phyloP scores from a whole-genome alignment of 108 stramenopile genomes.

The Cylindrotheca fusiformis region DNA sequence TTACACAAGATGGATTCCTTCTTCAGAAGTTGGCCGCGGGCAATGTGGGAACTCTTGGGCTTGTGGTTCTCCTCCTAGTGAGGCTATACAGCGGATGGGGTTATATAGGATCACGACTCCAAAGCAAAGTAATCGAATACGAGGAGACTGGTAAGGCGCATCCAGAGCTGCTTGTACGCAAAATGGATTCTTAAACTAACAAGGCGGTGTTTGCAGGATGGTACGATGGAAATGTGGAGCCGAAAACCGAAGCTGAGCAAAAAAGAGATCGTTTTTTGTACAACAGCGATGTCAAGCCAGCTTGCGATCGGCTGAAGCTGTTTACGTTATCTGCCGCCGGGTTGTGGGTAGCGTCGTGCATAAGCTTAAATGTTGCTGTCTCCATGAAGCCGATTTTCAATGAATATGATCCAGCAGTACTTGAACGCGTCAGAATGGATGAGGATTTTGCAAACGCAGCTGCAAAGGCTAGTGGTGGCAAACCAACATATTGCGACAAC shows the following conservation, averaged over 20 bases:
- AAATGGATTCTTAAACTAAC: no score
- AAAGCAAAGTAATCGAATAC: constrained; percentile 80
- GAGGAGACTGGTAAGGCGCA: constrained; percentile 67
- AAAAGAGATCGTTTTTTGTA: constrained; percentile 78
- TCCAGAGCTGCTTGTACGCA: constrained; percentile 15
- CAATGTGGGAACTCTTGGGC: constrained; percentile 67
- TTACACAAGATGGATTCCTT: constrained; percentile 65
- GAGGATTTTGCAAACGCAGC: constrained; percentile 68
- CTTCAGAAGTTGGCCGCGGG: constrained; percentile 73
- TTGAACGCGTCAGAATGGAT: constrained; percentile 60
- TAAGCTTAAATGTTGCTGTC: constrained; percentile 62
- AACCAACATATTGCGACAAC: constrained; percentile 83
- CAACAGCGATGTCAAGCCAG: constrained; percentile 70
- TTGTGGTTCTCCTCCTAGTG: constrained; percentile 56
- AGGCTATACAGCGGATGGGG: constrained; percentile 83
- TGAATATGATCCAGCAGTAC: constrained; percentile 81
- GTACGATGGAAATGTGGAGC: constrained; percentile 83
- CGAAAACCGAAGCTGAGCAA: constrained; percentile 69
- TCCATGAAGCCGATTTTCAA: constrained; percentile 67
- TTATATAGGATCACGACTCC: constrained; percentile 74
- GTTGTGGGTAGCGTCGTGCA: constrained; percentile 61
- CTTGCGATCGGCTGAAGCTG: constrained; percentile 64
- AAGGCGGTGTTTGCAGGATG: constrained; percentile 12
- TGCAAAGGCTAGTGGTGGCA: constrained; percentile 58
- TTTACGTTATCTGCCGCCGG: constrained; percentile 45